These are phyloP conservation scores for Hyphopichia wangnamkhiaoensis DNA, from an alignment of 1,139 yeast species.

Conservation along the genomic window DNA sequence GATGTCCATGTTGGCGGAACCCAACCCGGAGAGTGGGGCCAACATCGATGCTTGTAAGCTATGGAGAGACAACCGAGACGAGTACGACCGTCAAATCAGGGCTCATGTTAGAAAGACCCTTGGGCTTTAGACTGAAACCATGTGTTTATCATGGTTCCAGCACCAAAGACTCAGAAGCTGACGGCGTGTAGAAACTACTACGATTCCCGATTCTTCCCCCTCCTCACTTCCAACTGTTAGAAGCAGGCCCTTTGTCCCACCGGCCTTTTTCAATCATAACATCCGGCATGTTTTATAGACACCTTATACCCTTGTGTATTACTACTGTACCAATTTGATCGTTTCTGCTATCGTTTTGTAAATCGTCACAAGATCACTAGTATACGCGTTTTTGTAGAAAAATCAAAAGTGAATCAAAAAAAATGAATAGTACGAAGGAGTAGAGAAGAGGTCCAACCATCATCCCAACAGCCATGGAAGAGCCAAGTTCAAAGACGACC, in stretches of 20 bases:
- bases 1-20: slow-evolving; percentile 95
- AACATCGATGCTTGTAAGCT: slow-evolving; percentile 94
- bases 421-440: too few relatives aligned
- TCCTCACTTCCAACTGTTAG: neutral
- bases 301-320: neutral
- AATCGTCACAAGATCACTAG: too few relatives aligned
- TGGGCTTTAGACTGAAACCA: too few relatives aligned
- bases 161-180: too few relatives aligned
- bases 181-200: too few relatives aligned
- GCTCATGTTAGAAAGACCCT: slow-evolving; percentile 65
- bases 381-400: too few relatives aligned
- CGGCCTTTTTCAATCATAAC: neutral
- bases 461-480: neutral
- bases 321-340: too few relatives aligned
- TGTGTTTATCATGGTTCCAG: too few relatives aligned
- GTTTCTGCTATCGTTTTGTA: too few relatives aligned
- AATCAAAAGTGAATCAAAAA: too few relatives aligned
- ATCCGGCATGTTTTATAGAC: slow-evolving; percentile 1
- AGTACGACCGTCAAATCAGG: slow-evolving; percentile 65
- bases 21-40: slow-evolving; percentile 95
- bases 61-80: slow-evolving; percentile 82
- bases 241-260: neutral
- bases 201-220: too few relatives aligned
- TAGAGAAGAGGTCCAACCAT: too few relatives aligned
- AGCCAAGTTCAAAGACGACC: neutral